Conservation (phyloP, 2,329 filamentous ascomycete genomes). For the Boeremia lycopersici region DNA sequence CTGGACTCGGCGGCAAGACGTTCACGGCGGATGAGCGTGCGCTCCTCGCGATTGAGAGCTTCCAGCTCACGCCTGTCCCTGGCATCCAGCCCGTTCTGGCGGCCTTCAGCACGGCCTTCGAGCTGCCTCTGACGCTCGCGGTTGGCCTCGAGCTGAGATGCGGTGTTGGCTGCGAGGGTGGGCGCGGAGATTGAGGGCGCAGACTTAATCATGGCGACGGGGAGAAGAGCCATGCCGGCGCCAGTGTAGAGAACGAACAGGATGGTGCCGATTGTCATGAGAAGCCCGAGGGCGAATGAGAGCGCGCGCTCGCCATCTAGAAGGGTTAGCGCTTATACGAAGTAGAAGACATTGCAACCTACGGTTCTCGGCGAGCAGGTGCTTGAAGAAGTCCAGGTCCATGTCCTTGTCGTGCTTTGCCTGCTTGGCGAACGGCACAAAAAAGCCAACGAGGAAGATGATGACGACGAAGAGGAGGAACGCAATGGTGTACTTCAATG, state of each 20-base stretch:
- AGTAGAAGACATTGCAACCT: slow-evolving; percentile 41
- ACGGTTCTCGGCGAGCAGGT: slow-evolving; percentile 80
- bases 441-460: slow-evolving; percentile 91
- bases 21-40: slow-evolving; percentile 87
- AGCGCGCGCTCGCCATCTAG: slow-evolving; percentile 85
- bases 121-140: slow-evolving; percentile 90
- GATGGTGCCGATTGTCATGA: slow-evolving; percentile 84
- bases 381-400: slow-evolving; percentile 91
- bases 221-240: slow-evolving; percentile 84
- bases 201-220: slow-evolving; percentile 89
- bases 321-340: slow-evolving; percentile 17
- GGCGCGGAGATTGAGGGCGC: slow-evolving; percentile 85
- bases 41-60: slow-evolving; percentile 83
- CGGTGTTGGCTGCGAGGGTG: slow-evolving; percentile 75
- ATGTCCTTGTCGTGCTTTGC: slow-evolving; percentile 66
- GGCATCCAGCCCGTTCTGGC: slow-evolving; percentile 73
- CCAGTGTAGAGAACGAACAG: slow-evolving; percentile 90
- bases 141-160: slow-evolving; percentile 82
- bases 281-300: slow-evolving; percentile 85
- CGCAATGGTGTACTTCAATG: slow-evolving; percentile 86
- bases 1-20: slow-evolving; percentile 82
- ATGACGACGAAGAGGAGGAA: slow-evolving; percentile 82
- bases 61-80: slow-evolving; percentile 92
- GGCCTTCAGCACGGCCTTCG: slow-evolving; percentile 81
- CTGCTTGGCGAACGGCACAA: slow-evolving; percentile 79